phyloP scores from a whole-genome alignment of 306 rosid genomes.

The Rosa chinensis region DNA sequence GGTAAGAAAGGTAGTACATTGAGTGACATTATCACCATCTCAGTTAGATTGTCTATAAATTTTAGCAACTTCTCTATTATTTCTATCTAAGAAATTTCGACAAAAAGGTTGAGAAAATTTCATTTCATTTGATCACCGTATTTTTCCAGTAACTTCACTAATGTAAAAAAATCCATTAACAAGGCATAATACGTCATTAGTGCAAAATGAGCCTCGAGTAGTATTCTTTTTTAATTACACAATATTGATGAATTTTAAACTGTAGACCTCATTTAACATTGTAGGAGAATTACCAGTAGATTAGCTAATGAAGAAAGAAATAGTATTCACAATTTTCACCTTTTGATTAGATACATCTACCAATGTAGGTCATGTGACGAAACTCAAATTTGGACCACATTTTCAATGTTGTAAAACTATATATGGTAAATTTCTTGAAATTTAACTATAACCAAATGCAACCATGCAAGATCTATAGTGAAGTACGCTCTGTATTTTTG shows the following conservation, averaged over 20 bases:
- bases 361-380: background rate
- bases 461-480: background rate
- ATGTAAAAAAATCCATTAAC: background rate
- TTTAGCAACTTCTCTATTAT: background rate
- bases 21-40: background rate
- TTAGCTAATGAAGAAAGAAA: too few relatives aligned
- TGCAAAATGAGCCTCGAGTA: background rate
- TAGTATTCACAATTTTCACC: background rate
- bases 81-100: background rate
- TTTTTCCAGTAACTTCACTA: background rate
- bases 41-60: background rate
- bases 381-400: background rate
- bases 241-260: background rate
- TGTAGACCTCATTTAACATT: background rate
- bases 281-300: background rate
- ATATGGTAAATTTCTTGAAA: background rate
- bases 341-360: background rate
- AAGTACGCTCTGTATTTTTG: background rate
- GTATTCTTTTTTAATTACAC: background rate
- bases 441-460: background rate
- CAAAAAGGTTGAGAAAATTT: background rate
- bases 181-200: background rate
- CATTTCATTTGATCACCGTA: background rate
- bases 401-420: background rate
- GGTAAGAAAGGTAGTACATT: background rate